Evolutionary conservation across 2,329 filamentous ascomycete genomes (phyloP), one percentile per base, ranked within the genome.

Genomic region (Ceratocystis huliohia): DNA sequence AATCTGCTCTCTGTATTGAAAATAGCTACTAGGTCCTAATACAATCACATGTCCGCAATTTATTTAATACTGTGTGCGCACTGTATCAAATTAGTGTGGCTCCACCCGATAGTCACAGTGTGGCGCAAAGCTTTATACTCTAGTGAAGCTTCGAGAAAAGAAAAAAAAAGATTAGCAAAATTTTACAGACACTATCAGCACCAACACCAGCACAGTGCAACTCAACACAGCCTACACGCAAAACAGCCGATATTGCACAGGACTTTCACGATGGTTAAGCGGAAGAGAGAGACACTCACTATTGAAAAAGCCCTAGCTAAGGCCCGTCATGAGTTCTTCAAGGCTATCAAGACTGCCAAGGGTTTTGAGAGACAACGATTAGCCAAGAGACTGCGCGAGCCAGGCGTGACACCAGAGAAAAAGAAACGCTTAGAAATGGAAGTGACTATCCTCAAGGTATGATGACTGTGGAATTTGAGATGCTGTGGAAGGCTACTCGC

Each of bases 341-440:
- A 84, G 67, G 87, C 86, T 0, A 79, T 93, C 68, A 91, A 91
- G 74, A 78, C 81, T 10, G 87, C 86, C 66, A 90, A 89, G 73
- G 86, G 86, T 61, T 88, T 90, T 72, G 89, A 93, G 77, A 82
- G 88, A 59, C 89, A 93, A 76, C 88, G 91, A 70, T 81, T 88
- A 68, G 81, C 86, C 69, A 87, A 84, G 73, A 78, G 81, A 53
- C 74, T 83, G 15, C 79, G 76, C 63, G 81, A 83, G 33, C 75
- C 76, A 64, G 78, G 77, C 64, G 71, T 76, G 17, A 73, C 75
- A 1, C 69, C 75, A 7, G 80, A 81, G 57, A 84, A 85, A 71
- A 76, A 82, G 25, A 76, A 78, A 67, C 79, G 88, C 22, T 76
- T 92, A 41, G 82, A 89, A 69, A 80, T 81, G 44, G 88, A 85